Conservation (phyloP, 2,329 filamentous ascomycete genomes). For the Monosporascus sp. region DNA sequence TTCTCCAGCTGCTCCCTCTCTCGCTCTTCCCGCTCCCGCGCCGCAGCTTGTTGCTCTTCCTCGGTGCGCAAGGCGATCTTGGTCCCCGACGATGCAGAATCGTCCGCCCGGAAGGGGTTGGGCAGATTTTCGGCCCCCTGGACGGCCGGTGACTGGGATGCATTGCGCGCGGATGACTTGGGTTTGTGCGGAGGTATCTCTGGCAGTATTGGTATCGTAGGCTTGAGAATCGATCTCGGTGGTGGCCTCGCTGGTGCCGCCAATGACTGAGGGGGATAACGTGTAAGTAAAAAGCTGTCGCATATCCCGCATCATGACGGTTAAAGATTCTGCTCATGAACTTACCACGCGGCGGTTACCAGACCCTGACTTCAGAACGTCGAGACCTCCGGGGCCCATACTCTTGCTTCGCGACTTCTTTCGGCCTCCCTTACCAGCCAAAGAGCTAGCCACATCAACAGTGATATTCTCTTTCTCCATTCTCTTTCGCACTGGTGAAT, state of each 20-base stretch:
- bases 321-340: not conserved
- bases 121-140: conserved; percentile 36
- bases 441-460: conserved; percentile 53
- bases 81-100: conserved; percentile 34
- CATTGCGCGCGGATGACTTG: conserved; percentile 44
- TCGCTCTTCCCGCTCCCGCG: conserved; percentile 63
- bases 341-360: conserved; percentile 78
- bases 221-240: conserved; percentile 74
- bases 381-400: conserved; percentile 84
- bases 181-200: conserved; percentile 66
- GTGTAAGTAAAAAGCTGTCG: conserved; percentile 1
- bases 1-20: conserved; percentile 56
- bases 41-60: conserved; percentile 65
- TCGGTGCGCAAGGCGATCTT: conserved; percentile 64
- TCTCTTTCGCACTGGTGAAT: conserved; percentile 47
- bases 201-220: conserved; percentile 61
- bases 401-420: conserved; percentile 90
- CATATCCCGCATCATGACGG: conserved; percentile 2
- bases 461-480: conserved; percentile 77
- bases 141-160: conserved; percentile 32
- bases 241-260: conserved; percentile 45
- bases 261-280: conserved; percentile 41
- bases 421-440: conserved; percentile 41
- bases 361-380: conserved; percentile 68
- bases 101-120: conserved; percentile 40